These are phyloP conservation scores for Vigna reflexopilosa DNA, from an alignment of 306 rosid genomes.

Conservation along the genomic window DNA sequence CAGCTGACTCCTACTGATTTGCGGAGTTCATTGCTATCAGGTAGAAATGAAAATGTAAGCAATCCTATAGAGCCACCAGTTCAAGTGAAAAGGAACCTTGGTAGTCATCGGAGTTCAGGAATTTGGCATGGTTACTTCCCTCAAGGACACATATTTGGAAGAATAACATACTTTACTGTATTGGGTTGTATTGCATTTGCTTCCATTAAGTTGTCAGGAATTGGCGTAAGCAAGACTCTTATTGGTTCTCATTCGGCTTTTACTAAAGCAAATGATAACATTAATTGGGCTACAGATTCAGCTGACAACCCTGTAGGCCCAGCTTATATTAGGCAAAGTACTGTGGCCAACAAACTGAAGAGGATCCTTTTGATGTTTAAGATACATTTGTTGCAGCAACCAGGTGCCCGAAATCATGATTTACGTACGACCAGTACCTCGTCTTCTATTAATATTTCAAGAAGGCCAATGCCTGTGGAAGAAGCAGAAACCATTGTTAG, in stretches of 20 bases:
- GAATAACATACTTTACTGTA: constrained; percentile 56
- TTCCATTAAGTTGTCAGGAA: constrained; percentile 63
- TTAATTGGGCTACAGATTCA: constrained; percentile 57
- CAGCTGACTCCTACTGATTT: constrained; percentile 81
- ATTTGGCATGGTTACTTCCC: constrained; percentile 63
- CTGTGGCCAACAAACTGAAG: constrained; percentile 57
- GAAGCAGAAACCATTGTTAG: constrained; percentile 93
- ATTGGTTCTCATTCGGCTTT: constrained; percentile 53
- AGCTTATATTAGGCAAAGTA: constrained; percentile 59
- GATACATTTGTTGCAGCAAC: constrained; percentile 50
- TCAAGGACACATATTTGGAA: constrained; percentile 54
- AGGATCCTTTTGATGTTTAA: constrained; percentile 56
- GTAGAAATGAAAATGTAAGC: constrained; percentile 57
- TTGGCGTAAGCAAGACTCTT: constrained; percentile 55
- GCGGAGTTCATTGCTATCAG: constrained; percentile 69
- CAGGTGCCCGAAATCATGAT: constrained; percentile 54
- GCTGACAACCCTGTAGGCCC: constrained; percentile 61
- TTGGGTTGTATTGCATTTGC: constrained; percentile 81
- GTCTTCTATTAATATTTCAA: constrained; percentile 47
- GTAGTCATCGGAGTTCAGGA: constrained; percentile 56
- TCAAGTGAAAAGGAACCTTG: constrained; percentile 80
- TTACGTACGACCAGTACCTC: constrained; percentile 49
- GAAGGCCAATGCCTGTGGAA: constrained; percentile 74
- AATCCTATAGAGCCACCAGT: constrained; percentile 56
- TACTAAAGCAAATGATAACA: constrained; percentile 51